These are phyloP conservation scores for Yarrowia osloensis DNA, from an alignment of 805 yeast species.

Conservation along the genomic window DNA sequence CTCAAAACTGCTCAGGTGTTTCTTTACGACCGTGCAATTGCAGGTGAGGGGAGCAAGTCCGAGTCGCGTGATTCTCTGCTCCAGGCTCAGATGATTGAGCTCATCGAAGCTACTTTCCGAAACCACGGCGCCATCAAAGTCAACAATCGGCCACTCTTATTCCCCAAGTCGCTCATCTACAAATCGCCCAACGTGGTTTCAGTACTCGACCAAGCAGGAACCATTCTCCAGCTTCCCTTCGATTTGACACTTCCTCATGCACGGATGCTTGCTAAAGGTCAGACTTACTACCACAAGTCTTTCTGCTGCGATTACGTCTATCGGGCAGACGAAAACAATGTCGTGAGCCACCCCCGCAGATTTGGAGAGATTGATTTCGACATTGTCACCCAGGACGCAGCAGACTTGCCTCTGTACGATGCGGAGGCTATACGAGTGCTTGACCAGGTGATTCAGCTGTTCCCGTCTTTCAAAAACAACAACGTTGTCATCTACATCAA, in stretches of 20 bases:
- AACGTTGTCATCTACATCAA: constrained; percentile 66
- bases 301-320: constrained; percentile 81
- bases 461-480: constrained; percentile 66
- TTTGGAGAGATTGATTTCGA: constrained; percentile 88
- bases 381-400: constrained; percentile 55
- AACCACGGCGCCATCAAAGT: constrained; percentile 88
- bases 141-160: constrained; percentile 61
- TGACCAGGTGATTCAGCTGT: constrained; percentile 65
- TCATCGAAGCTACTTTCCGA: constrained; percentile 63
- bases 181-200: constrained; percentile 70
- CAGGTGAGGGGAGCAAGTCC: constrained; percentile 35
- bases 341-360: constrained; percentile 69
- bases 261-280: constrained; percentile 69
- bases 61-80: constrained; percentile 44
- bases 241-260: constrained; percentile 92
- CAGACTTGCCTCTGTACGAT: constrained; percentile 62
- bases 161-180: constrained; percentile 79
- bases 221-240: constrained; percentile 83
- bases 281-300: constrained; percentile 56
- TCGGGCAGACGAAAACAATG: constrained; percentile 58
- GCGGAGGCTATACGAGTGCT: constrained; percentile 86
- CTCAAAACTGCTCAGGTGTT: constrained; percentile 82
- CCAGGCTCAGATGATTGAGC: constrained; percentile 60
- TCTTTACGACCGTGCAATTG: constrained; percentile 58
- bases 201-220: constrained; percentile 80